Evolutionary conservation across 768 basidiomycete genomes (phyloP).

Genomic region (Leccinum incarnatum): DNA sequence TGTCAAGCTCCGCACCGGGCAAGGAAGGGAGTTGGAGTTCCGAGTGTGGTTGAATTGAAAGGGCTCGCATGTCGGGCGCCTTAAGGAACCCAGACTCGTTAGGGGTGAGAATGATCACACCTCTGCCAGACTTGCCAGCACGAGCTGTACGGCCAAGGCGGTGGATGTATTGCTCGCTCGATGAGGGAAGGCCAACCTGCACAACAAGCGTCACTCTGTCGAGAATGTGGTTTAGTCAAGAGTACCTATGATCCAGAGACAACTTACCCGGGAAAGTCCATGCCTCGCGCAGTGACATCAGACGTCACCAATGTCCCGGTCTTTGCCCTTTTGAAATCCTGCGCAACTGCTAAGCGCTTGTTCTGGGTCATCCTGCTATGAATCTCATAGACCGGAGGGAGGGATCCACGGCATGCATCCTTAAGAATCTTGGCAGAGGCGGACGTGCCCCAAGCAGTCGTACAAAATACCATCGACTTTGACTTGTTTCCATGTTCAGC

Average conservation of each 20-base stretch:
- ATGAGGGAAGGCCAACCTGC: constrained; percentile 64
- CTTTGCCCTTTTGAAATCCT: constrained; percentile 45
- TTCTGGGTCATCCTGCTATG: constrained; percentile 56
- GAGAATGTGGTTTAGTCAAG: constrained; percentile 4
- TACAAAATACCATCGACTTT: constrained; percentile 60
- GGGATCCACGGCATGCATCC: constrained; percentile 26
- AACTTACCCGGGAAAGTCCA: constrained; percentile 61
- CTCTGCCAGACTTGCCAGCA: constrained; percentile 62
- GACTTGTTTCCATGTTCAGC: constrained; percentile 28
- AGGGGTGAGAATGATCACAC: constrained; percentile 53
- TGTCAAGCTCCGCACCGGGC: constrained; percentile 27
- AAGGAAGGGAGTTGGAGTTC: constrained; percentile 28
- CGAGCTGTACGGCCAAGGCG: constrained; percentile 77
- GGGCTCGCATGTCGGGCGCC: constrained; percentile 35
- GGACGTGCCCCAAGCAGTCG: constrained; percentile 60
- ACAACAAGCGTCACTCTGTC: constrained; percentile 55
- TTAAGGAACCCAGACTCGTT: constrained; percentile 50
- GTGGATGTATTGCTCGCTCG: constrained; percentile 76
- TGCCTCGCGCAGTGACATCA: constrained; percentile 62
- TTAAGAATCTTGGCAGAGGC: constrained; percentile 37
- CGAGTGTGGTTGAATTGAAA: constrained; percentile 38
- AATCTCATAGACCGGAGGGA: constrained; percentile 48
- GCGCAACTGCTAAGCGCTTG: constrained; percentile 46
- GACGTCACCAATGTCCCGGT: constrained; percentile 50
- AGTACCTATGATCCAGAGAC: neutral